A percentile compares a stretch with the other conserved stretches of the same genome.
Evolutionary conservation across 75 land plant species (phyloP).

Genomic region (Pinus albicaulis): DNA sequence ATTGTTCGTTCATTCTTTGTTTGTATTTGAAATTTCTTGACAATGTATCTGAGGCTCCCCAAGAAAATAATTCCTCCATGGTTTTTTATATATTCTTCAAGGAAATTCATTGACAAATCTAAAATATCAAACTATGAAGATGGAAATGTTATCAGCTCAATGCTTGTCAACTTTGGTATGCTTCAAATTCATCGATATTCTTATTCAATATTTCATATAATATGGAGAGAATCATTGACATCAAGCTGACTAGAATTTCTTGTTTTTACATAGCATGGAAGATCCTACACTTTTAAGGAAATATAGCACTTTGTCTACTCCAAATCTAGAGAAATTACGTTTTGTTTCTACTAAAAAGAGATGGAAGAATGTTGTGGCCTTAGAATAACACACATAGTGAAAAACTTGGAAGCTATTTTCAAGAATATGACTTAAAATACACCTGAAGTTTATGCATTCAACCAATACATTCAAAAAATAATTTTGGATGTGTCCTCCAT

Average conservation of each 20-base stretch:
- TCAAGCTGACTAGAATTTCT: background rate
- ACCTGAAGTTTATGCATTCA: background rate
- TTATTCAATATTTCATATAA: background rate
- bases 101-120: no score
- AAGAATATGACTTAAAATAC: background rate
- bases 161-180: conserved; percentile 8
- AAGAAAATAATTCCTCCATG: no score
- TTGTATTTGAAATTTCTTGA: no score
- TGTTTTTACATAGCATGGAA: background rate
- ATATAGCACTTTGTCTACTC: background rate
- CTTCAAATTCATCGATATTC: background rate
- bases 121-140: background rate
- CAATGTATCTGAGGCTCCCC: no score
- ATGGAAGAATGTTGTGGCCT: conserved; percentile 3
- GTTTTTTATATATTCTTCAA: no score
- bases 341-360: background rate
- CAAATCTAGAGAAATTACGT: background rate
- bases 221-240: background rate
- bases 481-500: background rate
- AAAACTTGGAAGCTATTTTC: conserved; percentile 1
- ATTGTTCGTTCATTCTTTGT: no score
- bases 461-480: background rate
- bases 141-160: conserved; percentile 6
- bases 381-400: background rate
- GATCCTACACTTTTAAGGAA: background rate